These are phyloP conservation scores for Avicennia marina DNA, from an alignment of 257 asterid species.

Conservation along the genomic window DNA sequence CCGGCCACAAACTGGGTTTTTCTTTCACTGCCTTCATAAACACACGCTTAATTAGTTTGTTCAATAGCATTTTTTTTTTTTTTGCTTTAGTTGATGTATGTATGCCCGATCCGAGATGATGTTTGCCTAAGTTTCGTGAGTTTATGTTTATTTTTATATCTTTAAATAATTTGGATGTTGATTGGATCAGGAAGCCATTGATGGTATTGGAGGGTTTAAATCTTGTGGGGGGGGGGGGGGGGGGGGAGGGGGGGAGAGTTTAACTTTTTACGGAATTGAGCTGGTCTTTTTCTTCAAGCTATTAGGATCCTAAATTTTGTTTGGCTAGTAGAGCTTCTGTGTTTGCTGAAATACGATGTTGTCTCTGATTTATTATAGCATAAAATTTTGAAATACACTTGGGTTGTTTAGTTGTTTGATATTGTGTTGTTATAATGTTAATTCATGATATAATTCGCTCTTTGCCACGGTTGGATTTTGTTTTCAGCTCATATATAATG, in stretches of 20 bases:
- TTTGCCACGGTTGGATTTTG: neutral
- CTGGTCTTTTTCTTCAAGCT: neutral
- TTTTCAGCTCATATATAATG: neutral
- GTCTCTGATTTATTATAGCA: neutral
- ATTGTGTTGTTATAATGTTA: neutral
- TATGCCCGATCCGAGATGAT: no score
- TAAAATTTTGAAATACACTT: no score
- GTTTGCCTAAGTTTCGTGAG: neutral
- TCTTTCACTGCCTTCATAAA: neutral
- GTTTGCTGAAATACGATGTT: neutral
- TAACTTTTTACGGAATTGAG: no score
- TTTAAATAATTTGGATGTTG: no score
- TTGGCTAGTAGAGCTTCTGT: neutral
- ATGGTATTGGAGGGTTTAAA: no score
- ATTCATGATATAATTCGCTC: neutral
- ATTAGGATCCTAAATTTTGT: neutral
- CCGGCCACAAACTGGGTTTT: conserved; percentile 87
- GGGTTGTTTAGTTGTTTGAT: neutral
- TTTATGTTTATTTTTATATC: no score
- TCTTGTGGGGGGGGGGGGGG: no score
- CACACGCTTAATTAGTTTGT: no score
- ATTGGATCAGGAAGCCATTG: neutral
- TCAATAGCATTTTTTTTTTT: no score
- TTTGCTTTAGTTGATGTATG: no score
- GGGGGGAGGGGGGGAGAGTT: no score